Conservation (phyloP, 805 yeast species). For the Candida ficus region DNA sequence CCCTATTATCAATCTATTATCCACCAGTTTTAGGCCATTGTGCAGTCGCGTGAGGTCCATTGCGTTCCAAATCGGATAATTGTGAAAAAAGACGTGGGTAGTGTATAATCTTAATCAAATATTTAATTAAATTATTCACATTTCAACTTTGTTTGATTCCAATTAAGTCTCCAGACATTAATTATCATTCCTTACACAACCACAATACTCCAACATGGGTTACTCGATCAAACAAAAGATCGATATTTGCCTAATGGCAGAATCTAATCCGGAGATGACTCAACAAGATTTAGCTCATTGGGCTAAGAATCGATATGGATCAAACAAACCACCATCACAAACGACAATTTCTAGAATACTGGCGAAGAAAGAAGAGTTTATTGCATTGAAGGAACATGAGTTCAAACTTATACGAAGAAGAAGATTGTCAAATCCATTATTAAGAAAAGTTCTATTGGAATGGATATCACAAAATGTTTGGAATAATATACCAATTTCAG, state of each 20-base stretch:
- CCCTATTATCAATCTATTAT: too few species aligned
- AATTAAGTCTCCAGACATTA: not conserved
- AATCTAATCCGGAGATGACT: constrained; percentile 64
- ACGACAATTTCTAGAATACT: constrained; percentile 61
- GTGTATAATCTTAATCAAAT: too few species aligned
- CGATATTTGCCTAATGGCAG: constrained; percentile 62
- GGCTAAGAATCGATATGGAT: constrained; percentile 53
- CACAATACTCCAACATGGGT: constrained; percentile 50
- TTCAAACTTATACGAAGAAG: constrained; percentile 45
- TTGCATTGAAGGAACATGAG: constrained; percentile 46
- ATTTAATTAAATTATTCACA: too few species aligned
- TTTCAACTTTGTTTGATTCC: too few species aligned
- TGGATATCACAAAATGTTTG: constrained; percentile 66
- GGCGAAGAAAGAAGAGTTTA: constrained; percentile 48
- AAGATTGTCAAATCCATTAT: constrained; percentile 44
- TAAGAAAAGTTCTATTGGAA: constrained; percentile 57
- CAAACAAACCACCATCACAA: constrained; percentile 54
- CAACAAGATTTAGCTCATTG: constrained; percentile 59
- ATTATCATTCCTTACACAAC: not conserved
- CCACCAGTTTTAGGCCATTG: too few species aligned
- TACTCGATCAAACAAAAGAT: constrained; percentile 58
- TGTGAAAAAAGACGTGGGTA: too few species aligned
- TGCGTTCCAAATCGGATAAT: too few species aligned
- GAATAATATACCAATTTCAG: constrained; percentile 61
- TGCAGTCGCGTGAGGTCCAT: too few species aligned